Evolutionary conservation across 2,329 filamentous ascomycete genomes (phyloP).

Genomic region (Pestalotiopsis sp.): DNA sequence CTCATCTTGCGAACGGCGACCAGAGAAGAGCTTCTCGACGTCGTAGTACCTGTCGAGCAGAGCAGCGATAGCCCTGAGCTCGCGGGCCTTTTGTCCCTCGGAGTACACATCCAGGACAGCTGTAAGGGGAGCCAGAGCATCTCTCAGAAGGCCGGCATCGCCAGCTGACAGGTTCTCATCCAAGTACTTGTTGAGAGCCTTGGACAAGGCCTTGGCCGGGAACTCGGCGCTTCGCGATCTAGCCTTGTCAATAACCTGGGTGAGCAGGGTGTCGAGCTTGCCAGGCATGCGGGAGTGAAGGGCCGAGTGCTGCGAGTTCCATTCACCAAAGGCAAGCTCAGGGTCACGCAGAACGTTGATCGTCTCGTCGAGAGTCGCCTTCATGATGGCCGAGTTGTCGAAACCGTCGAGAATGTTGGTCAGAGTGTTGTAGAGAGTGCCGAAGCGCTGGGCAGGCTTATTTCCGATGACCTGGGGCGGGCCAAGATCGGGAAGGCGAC

Average conservation of each 20-base stretch:
- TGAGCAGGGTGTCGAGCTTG: slow-evolving; percentile 82
- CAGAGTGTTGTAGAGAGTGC: slow-evolving; percentile 74
- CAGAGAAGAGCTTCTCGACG: slow-evolving; percentile 86
- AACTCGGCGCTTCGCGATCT: slow-evolving; percentile 81
- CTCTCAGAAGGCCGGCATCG: slow-evolving; percentile 74
- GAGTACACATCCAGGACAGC: slow-evolving; percentile 78
- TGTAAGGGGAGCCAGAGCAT: slow-evolving; percentile 73
- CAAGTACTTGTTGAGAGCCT: slow-evolving; percentile 84
- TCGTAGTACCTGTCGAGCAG: slow-evolving; percentile 82
- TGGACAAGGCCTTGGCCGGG: slow-evolving; percentile 83
- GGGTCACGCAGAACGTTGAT: slow-evolving; percentile 88
- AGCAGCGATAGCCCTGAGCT: slow-evolving; percentile 78
- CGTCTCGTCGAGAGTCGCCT: slow-evolving; percentile 79
- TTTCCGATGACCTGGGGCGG: slow-evolving; percentile 83
- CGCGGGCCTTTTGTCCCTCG: slow-evolving; percentile 88
- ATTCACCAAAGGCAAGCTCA: slow-evolving; percentile 94
- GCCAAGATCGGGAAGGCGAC: slow-evolving; percentile 84
- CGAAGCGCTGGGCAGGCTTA: slow-evolving; percentile 89
- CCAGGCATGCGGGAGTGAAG: slow-evolving; percentile 97
- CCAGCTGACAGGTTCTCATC: slow-evolving; percentile 77
- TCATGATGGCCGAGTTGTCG: slow-evolving; percentile 98
- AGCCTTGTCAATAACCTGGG: slow-evolving; percentile 83
- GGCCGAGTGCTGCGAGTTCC: slow-evolving; percentile 92
- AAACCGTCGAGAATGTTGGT: slow-evolving; percentile 89
- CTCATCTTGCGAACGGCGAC: slow-evolving; percentile 83